phyloP scores from a whole-genome alignment of 371 early-diverging fungal genomes.

The Mucor indicus region DNA sequence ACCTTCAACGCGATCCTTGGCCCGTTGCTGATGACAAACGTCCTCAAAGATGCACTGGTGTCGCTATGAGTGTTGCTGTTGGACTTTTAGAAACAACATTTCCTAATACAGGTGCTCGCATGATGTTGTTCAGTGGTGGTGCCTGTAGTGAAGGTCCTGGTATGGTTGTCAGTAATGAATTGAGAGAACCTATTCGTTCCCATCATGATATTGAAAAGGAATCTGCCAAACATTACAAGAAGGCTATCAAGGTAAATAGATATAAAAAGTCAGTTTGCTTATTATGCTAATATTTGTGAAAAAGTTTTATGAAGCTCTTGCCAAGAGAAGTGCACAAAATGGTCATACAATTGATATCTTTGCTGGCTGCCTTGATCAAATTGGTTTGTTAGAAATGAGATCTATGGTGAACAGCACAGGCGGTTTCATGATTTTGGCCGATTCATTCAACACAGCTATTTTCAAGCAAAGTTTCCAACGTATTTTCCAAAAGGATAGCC shows the following conservation, averaged over 20 bases:
- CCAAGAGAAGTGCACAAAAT: constrained; percentile 79
- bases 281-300: no score
- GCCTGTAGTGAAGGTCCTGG: constrained; percentile 99
- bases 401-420: constrained; percentile 89
- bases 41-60: constrained; percentile 97
- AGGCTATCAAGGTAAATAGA: constrained; percentile 72
- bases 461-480: constrained; percentile 97
- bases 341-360: constrained; percentile 54
- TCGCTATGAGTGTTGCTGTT: constrained; percentile 96
- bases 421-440: constrained; percentile 95
- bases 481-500: constrained; percentile 87
- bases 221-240: constrained; percentile 87
- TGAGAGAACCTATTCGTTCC: constrained; percentile 95
- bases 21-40: constrained; percentile 94
- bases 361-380: constrained; percentile 53
- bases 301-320: constrained; percentile 93
- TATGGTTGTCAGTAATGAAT: constrained; percentile 89
- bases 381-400: constrained; percentile 96
- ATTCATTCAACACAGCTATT: constrained; percentile 94
- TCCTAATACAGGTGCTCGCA: constrained; percentile 92
- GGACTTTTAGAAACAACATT: constrained; percentile 93
- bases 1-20: constrained; percentile 99
- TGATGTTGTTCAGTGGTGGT: constrained; percentile 98
- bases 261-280: background rate
- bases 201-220: constrained; percentile 98